phyloP scores from a whole-genome alignment of 306 rosid species.

The Senna tora region DNA sequence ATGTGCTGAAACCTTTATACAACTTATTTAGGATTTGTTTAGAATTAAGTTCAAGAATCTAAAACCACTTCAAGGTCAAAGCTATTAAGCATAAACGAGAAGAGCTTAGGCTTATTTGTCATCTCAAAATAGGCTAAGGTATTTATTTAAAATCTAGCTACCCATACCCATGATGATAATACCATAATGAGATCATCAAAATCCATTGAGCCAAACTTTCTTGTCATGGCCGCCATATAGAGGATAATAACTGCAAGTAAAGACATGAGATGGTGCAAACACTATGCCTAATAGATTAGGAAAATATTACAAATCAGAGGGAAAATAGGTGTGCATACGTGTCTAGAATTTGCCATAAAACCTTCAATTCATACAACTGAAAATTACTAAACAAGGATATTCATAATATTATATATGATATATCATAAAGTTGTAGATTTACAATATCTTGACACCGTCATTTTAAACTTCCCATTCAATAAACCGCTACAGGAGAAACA shows the following conservation, averaged over 20 bases:
- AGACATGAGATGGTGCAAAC: not conserved
- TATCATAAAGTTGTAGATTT: not conserved
- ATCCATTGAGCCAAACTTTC: not conserved
- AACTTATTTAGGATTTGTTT: not conserved
- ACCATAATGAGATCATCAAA: not conserved
- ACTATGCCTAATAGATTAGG: not conserved
- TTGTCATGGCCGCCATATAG: not conserved
- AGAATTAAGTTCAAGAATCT: not conserved
- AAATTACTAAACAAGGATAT: not conserved
- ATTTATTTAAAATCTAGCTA: not conserved
- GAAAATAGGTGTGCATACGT: not conserved
- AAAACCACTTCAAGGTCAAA: not conserved
- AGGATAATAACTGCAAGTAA: not conserved
- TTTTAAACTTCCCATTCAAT: not conserved
- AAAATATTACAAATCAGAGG: not conserved
- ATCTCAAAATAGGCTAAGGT: not conserved
- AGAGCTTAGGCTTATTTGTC: not conserved
- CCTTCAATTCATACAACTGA: not conserved
- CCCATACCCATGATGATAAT: not conserved
- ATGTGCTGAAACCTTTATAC: not conserved
- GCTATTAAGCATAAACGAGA: not conserved
- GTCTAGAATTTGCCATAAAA: not conserved
- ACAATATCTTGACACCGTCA: not conserved
- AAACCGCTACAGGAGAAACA: not conserved
- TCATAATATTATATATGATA: not conserved